phyloP scores from a whole-genome alignment of 495 filamentous ascomycete genomes.

The Neurospora sp. region DNA sequence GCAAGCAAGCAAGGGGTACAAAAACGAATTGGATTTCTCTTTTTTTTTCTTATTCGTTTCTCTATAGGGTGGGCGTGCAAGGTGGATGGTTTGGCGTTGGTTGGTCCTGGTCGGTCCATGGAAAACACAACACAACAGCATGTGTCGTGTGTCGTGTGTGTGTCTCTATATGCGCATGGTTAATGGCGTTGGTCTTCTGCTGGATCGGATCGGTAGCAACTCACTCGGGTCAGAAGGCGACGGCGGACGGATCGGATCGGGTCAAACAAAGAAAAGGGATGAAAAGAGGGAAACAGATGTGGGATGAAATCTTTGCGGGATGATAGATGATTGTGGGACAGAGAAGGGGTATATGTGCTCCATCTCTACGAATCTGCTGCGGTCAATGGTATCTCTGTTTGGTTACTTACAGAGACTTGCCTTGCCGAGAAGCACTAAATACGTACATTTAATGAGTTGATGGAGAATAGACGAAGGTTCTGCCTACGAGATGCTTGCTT shows the following conservation, averaged over 20 bases:
- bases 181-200: neutral
- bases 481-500: neutral
- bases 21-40: neutral
- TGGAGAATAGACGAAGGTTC: neutral
- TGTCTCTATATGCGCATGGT: neutral
- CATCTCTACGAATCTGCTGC: neutral
- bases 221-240: neutral
- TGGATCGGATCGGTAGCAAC: neutral
- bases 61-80: neutral
- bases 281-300: neutral
- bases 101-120: neutral
- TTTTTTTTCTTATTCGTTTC: neutral
- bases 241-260: neutral
- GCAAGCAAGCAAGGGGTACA: neutral
- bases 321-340: neutral
- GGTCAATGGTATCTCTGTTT: neutral
- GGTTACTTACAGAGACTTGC: neutral
- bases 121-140: neutral
- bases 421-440: neutral
- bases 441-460: neutral
- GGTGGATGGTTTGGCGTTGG: neutral
- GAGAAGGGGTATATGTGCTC: neutral
- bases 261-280: neutral
- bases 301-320: neutral
- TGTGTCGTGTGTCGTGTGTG: neutral